These are phyloP conservation scores for Yamadazyma siamensis DNA, from an alignment of 1,139 yeast genomes.

Conservation along the genomic window DNA sequence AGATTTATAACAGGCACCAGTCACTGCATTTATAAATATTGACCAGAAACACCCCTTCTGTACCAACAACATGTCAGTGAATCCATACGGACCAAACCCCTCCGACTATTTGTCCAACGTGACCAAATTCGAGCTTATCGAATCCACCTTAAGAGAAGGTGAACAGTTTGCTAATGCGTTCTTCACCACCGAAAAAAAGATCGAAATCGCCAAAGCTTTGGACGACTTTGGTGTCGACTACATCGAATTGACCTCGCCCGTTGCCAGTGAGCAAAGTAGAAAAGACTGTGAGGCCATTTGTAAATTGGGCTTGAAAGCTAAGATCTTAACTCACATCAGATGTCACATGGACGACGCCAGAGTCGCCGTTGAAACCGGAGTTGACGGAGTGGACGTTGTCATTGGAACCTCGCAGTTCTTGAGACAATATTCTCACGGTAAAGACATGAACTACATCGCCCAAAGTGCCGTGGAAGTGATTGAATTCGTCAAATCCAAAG, in stretches of 20 bases:
- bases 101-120: conserved; percentile 90
- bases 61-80: conserved; percentile 19
- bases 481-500: conserved; percentile 95
- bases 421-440: conserved; percentile 94
- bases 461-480: conserved; percentile 95
- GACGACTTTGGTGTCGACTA: conserved; percentile 98
- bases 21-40: conserved; percentile 3
- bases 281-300: conserved; percentile 96
- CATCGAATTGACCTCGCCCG: conserved; percentile 96
- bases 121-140: conserved; percentile 84
- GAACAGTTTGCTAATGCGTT: conserved; percentile 98
- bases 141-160: conserved; percentile 95
- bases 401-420: conserved; percentile 96
- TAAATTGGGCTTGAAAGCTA: conserved; percentile 93
- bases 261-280: conserved; percentile 92
- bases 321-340: conserved; percentile 87
- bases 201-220: conserved; percentile 94
- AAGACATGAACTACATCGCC: conserved; percentile 98
- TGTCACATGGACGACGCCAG: conserved; percentile 99
- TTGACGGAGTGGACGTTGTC: conserved; percentile 98
- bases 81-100: conserved; percentile 96
- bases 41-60: neutral
- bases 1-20: conserved; percentile 2
- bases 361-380: conserved; percentile 97
- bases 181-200: conserved; percentile 91